Evolutionary conservation across 192 early-diverging fungal genomes (phyloP).

Genomic region (Coemansia sp.): DNA sequence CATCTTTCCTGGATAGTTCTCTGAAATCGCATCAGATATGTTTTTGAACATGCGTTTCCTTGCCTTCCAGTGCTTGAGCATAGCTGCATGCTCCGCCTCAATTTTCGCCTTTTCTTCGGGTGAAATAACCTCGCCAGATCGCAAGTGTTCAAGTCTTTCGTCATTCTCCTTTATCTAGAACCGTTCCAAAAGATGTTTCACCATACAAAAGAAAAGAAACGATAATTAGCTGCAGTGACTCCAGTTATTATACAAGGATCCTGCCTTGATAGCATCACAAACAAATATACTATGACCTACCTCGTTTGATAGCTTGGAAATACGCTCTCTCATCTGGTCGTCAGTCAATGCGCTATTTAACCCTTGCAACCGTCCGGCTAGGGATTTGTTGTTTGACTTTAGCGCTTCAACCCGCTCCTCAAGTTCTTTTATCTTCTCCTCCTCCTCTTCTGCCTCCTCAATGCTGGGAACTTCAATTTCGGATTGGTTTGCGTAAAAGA

Average conservation of each 20-base stretch:
- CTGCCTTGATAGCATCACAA: neutral
- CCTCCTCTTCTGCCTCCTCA: conserved; percentile 50
- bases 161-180: conserved; percentile 34
- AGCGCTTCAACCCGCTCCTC: conserved; percentile 22
- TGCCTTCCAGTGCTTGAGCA: conserved; percentile 58
- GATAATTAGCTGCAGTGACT: neutral
- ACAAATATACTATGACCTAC: conserved; percentile 6
- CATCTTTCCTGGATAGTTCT: conserved; percentile 57
- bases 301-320: conserved; percentile 29
- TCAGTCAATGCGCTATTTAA: conserved; percentile 40
- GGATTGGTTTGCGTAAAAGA: conserved; percentile 40
- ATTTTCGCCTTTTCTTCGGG: conserved; percentile 40
- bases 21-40: conserved; percentile 54
- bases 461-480: conserved; percentile 35
- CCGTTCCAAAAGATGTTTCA: too few species aligned
- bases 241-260: too few species aligned
- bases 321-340: conserved; percentile 50
- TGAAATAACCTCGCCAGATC: conserved; percentile 47
- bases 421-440: conserved; percentile 33
- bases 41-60: conserved; percentile 63
- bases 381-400: conserved; percentile 33
- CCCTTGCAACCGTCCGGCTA: conserved; percentile 21
- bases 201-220: neutral
- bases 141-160: conserved; percentile 32
- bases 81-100: conserved; percentile 30